Conservation (phyloP, 495 filamentous ascomycete species). For the Astrothelium macrocarpum region DNA sequence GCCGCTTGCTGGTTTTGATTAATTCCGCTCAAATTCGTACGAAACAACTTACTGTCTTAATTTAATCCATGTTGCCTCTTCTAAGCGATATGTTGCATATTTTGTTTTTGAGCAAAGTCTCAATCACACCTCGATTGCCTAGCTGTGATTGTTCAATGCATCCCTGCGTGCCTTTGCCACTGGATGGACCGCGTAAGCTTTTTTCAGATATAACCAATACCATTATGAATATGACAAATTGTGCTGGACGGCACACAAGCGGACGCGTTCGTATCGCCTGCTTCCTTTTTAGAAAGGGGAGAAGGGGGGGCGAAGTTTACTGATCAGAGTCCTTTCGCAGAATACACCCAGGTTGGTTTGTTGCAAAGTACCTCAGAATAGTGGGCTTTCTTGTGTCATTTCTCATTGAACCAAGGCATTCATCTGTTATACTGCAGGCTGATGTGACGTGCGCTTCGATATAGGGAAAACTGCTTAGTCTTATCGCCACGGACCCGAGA, state of each 20-base stretch:
- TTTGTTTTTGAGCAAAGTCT: not conserved
- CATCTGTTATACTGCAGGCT: not conserved
- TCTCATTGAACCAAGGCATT: not conserved
- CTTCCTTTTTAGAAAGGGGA: not conserved
- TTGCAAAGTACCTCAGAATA: not conserved
- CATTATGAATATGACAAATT: not conserved
- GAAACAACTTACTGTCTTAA: no score
- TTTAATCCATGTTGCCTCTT: no score
- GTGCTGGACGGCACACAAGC: not conserved
- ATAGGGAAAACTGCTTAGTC: no score
- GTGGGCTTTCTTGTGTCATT: not conserved
- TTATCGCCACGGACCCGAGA: no score
- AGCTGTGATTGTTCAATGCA: not conserved
- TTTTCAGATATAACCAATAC: not conserved
- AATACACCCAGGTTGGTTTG: no score
- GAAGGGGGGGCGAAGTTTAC: no score
- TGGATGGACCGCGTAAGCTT: not conserved
- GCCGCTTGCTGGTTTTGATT: no score
- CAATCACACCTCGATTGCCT: not conserved
- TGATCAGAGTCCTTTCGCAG: no score
- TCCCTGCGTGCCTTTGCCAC: no score
- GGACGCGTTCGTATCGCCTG: not conserved
- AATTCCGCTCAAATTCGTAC: no score
- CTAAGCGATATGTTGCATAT: no score
- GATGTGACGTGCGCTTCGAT: no score